Evolutionary conservation across 2,329 filamentous ascomycete species (phyloP), one percentile per base, ranked within the genome.

Genomic region (Cadophora sp.): DNA sequence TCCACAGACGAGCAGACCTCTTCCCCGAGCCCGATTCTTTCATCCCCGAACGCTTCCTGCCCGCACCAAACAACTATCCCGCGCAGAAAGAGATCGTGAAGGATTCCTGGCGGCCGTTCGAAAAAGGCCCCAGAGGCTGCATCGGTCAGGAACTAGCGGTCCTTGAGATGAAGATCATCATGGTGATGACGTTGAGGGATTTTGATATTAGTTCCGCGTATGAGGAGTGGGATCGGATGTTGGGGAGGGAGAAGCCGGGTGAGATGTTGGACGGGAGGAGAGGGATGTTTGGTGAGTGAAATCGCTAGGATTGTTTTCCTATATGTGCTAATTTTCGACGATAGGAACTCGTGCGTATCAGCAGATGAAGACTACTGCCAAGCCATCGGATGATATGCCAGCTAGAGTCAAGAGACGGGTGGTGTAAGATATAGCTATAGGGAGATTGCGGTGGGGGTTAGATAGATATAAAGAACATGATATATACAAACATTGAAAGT

Each of bases 71-170:
- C 64, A 76, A 33, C 22, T 39, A 30, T 13, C 43, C 76, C 9
- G 71, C 75, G 18, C 81, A 81, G 16, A 22, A 16, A 4, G 30
- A 43, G 14, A 65, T 65, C 41, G 61, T 60, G 13, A 68, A 71
- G 13, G 66, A 81, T 50, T 86, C 85, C 0, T 89, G 81, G 80
- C 80, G 85, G 9, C 80, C 83, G 0, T 89, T 89, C 73, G 84
- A 85, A 70, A 79, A 82, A 64, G 86, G 87, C 0, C 79, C 81
- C 1, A 76, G 86, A 14, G 84, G 83, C 61, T 89, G 86, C 71
- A 82, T 87, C 11, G 87, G 86, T 0, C 84, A 88, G 73, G 81
- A 83, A 69, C 75, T 87, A 24, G 85, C 83, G 0, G 81, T 84
- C 78, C 70, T 75, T 24, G 84, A 87, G 73, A 75, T 81, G 24